These are phyloP conservation scores for Scedosporium boydii DNA, from an alignment of 2,329 filamentous ascomycete species.

Conservation along the genomic window DNA sequence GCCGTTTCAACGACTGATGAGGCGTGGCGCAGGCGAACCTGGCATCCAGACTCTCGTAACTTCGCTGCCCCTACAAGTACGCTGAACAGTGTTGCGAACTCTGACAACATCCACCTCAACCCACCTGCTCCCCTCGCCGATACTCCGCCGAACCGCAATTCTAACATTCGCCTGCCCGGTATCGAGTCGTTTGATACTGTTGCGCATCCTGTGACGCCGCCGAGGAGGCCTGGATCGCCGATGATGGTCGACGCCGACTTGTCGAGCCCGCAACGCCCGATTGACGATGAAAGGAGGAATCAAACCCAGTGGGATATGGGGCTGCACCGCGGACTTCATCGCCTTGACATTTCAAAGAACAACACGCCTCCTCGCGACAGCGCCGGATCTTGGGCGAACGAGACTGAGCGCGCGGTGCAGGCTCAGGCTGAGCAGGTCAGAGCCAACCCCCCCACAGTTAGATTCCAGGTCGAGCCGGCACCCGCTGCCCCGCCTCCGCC, in stretches of 20 bases:
- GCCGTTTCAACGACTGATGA: constrained; percentile 53
- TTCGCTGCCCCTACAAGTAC: constrained; percentile 52
- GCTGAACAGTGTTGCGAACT: constrained; percentile 69
- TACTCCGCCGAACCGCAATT: constrained; percentile 39
- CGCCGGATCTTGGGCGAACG: constrained; percentile 46
- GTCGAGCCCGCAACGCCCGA: not conserved
- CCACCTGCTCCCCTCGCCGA: constrained; percentile 17
- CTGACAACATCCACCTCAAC: constrained; percentile 48
- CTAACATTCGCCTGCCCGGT: constrained; percentile 64
- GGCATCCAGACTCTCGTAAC: constrained; percentile 72
- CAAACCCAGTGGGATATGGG: constrained; percentile 55
- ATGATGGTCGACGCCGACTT: constrained; percentile 61
- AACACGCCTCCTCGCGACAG: constrained; percentile 40
- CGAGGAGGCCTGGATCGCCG: constrained; percentile 58
- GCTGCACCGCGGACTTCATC: constrained; percentile 55
- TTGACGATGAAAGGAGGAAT: constrained; percentile 36
- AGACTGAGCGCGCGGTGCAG: constrained; percentile 45
- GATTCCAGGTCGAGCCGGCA: constrained; percentile 41
- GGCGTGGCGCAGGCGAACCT: constrained; percentile 75
- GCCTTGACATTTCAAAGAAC: constrained; percentile 52
- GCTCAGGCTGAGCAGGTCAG: constrained; percentile 44
- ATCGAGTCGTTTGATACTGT: constrained; percentile 87
- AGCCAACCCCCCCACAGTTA: constrained; percentile 35
- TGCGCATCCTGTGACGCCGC: constrained; percentile 52
- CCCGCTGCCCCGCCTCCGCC: constrained; percentile 21